phyloP scores from a whole-genome alignment of 306 rosid genomes.

The Casuarina cunninghamiana region DNA sequence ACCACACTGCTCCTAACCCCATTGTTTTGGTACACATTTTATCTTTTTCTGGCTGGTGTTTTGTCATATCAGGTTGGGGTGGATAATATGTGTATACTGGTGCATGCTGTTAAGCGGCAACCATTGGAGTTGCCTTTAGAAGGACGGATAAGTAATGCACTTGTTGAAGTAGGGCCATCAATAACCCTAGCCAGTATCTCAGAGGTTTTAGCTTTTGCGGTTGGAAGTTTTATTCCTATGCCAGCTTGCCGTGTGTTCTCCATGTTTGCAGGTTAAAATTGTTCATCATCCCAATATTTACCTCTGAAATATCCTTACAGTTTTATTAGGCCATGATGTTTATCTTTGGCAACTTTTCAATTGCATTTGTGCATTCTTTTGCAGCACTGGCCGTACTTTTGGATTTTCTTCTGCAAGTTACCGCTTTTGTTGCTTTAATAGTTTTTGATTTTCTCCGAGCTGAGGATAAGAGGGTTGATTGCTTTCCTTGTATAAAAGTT shows the following conservation, averaged over 20 bases:
- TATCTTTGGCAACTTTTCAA: conserved; percentile 17
- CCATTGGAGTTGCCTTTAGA: conserved; percentile 79
- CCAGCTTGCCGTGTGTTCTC: conserved; percentile 99
- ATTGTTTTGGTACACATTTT: background rate
- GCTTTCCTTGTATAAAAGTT: conserved; percentile 81
- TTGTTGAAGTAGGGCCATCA: conserved; percentile 98
- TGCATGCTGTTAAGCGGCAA: conserved; percentile 95
- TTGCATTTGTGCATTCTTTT: conserved; percentile 41
- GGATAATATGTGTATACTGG: conserved; percentile 97
- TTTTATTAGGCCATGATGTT: conserved; percentile 24
- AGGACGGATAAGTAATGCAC: conserved; percentile 90
- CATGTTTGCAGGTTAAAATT: conserved; percentile 88
- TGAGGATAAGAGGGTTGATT: conserved; percentile 90
- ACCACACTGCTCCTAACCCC: background rate
- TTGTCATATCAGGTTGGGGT: conserved; percentile 79
- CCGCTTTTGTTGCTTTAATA: conserved; percentile 93
- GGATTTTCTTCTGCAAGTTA: conserved; percentile 96
- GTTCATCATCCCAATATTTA: conserved; percentile 5
- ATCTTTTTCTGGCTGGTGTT: background rate
- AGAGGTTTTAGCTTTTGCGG: conserved; percentile 97
- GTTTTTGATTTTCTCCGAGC: conserved; percentile 78
- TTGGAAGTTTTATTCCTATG: conserved; percentile 97
- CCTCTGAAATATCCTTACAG: conserved; percentile 15
- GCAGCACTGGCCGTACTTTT: conserved; percentile 94
- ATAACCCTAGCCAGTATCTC: conserved; percentile 93